Base-by-base conservation (phyloP, 2,329 filamentous ascomycete species). In the Pseudogymnoascus sp. region DNA sequence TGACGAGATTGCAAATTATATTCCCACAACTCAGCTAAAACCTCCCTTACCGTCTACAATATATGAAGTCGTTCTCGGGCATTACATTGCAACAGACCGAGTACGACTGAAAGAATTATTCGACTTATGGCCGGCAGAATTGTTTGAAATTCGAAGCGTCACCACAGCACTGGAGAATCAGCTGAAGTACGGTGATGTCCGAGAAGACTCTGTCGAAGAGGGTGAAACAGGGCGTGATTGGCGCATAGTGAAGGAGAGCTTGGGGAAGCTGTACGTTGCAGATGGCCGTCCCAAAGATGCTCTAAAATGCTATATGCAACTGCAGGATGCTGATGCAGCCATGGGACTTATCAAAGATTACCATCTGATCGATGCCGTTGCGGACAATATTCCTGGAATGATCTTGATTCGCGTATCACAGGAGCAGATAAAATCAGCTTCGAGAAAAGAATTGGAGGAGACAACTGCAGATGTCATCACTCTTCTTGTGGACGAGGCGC, bases 241-340 rank as follows among this genome's bases (percentile, higher is more conserved):
- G 93, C 85, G 85, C 25, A 89, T 95, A 64, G 82, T 99, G n/a
- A 86, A 92, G 77, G 90, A 92, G 70, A 86, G 89, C 64, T 79
- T 99, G 36, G 93, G 91, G 0, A 91, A 87, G 70, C 79, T 99
- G 13, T 90, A 93, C 71, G 84, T 97, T 62, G 89, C 89, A 7
- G 88, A 87, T 67, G 90, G 90, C 0, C 86, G 89, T 62, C 87
- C 90, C 66, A 83, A 89, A 61, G 92, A 97, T 71, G 93, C 95
- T 1, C 78, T 99, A 45, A 87, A 85, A 70, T 94, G 88, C 74
- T 96, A 95, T 71, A 95, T 99, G 71, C 87, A 84, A 65, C 82
- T 97, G 3, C 92, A 97, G 71, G 91, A 99, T 75, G 92, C 92
- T 0, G 92, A 97, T 71, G 87, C 89, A 8, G 90, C 90, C 0